Conservation (phyloP, 177 flowering plant species). For the Vitis hybrid region DNA sequence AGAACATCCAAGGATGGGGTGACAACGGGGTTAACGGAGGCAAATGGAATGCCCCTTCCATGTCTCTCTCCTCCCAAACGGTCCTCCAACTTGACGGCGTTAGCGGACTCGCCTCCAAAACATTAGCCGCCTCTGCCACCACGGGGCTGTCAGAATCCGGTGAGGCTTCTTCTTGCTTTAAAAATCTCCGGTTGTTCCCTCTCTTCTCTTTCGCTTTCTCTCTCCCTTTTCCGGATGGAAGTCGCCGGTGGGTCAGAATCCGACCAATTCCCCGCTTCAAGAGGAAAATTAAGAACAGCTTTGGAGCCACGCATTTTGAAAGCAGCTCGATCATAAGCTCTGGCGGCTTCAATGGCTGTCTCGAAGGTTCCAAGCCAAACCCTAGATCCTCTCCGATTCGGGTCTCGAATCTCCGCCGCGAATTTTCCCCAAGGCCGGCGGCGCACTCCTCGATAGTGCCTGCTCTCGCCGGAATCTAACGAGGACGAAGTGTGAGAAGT, state of each 20-base stretch:
- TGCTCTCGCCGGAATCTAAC: slow-evolving; percentile 9
- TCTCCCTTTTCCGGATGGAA: slow-evolving; percentile 2
- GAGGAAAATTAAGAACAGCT: slow-evolving; percentile 52
- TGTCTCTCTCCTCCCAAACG: slow-evolving; percentile 17
- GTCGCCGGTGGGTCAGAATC: not conserved
- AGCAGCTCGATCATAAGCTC: slow-evolving; percentile 46
- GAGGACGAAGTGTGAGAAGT: not conserved
- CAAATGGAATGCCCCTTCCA: slow-evolving; percentile 1
- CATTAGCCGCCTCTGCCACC: not conserved
- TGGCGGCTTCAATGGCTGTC: slow-evolving; percentile 43
- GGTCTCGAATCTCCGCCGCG: slow-evolving; percentile 49
- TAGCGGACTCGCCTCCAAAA: slow-evolving; percentile 16
- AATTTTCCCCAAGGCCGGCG: slow-evolving; percentile 46
- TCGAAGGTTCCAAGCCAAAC: slow-evolving; percentile 51
- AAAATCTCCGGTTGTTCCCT: not conserved
- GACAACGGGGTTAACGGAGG: slow-evolving; percentile 10
- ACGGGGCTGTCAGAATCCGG: not conserved
- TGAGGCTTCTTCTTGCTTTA: not conserved
- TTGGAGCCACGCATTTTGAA: slow-evolving; percentile 43
- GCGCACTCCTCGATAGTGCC: slow-evolving; percentile 43
- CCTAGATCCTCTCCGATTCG: slow-evolving; percentile 30
- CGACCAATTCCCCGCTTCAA: slow-evolving; percentile 27
- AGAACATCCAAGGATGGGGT: not conserved
- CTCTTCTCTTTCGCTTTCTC: slow-evolving; percentile 8
- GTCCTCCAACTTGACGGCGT: slow-evolving; percentile 42